These are phyloP conservation scores for Pseudozyma sp. DNA, from an alignment of 1,284 basidiomycete genomes.

Conservation along the genomic window DNA sequence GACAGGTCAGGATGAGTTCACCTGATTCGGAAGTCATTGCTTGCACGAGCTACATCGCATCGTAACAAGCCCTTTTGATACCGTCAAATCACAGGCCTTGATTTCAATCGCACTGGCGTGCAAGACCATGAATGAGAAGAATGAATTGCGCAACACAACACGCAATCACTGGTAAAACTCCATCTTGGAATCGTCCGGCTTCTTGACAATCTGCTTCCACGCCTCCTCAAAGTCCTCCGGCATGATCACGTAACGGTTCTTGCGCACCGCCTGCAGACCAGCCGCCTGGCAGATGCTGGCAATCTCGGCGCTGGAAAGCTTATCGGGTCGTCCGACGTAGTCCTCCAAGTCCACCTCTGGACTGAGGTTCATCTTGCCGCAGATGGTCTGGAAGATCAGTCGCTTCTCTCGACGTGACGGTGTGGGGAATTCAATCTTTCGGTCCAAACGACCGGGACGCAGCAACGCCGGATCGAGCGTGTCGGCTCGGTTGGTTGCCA, in stretches of 20 bases:
- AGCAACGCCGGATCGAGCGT: conserved; percentile 85
- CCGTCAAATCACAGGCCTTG: not conserved
- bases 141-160: conserved; percentile 21
- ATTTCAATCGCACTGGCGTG: not conserved
- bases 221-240: conserved; percentile 89
- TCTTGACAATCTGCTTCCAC: conserved; percentile 67
- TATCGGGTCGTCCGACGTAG: conserved; percentile 96
- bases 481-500: conserved; percentile 69
- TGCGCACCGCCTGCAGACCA: conserved; percentile 95
- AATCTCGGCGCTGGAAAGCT: conserved; percentile 94
- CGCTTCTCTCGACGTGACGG: conserved; percentile 95
- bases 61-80: not conserved
- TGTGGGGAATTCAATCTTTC: conserved; percentile 98
- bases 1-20: too few relatives aligned
- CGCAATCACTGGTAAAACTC: conserved; percentile 63
- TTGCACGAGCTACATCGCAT: too few relatives aligned
- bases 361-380: conserved; percentile 95
- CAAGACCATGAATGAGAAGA: not conserved
- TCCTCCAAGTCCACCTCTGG: conserved; percentile 99
- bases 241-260: conserved; percentile 96
- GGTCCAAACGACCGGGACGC: conserved; percentile 94
- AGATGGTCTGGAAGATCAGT: conserved; percentile 97
- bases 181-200: conserved; percentile 65
- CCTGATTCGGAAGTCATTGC: too few relatives aligned
- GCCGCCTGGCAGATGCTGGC: conserved; percentile 96